These are phyloP conservation scores for Heliamphora exappendiculata DNA, from an alignment of 148 eudicot genomes.

Conservation along the genomic window DNA sequence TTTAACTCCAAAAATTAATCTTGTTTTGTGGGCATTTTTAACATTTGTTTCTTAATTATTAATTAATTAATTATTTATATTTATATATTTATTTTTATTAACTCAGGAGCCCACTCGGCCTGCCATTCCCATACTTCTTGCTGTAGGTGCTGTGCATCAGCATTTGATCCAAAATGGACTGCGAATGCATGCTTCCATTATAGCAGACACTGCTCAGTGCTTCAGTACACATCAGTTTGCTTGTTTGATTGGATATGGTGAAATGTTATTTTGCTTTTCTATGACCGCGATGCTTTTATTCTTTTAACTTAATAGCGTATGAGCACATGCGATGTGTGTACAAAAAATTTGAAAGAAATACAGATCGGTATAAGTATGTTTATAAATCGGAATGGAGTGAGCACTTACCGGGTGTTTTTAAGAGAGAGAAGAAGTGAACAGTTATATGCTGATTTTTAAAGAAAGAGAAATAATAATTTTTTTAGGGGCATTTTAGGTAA, in stretches of 20 bases:
- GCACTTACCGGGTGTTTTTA: too few relatives aligned
- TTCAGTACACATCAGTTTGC: slow-evolving; percentile 99
- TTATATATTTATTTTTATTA: too few relatives aligned
- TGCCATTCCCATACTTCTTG: slow-evolving; percentile 96
- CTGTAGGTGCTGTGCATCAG: slow-evolving; percentile 99
- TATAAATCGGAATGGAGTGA: too few relatives aligned
- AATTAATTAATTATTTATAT: slow-evolving; percentile 2
- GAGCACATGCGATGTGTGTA: too few relatives aligned
- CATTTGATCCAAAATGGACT: slow-evolving; percentile 96
- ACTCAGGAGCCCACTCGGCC: slow-evolving; percentile 88
- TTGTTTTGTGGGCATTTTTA: background rate
- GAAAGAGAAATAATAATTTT: too few relatives aligned
- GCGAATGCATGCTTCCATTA: slow-evolving; percentile 90
- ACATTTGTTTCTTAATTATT: background rate
- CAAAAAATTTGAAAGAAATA: too few relatives aligned
- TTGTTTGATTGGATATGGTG: slow-evolving; percentile 97
- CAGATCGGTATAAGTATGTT: too few relatives aligned
- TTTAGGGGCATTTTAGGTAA: too few relatives aligned
- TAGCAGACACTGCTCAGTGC: slow-evolving; percentile 98
- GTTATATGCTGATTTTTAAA: too few relatives aligned
- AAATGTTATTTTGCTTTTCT: slow-evolving; percentile 49
- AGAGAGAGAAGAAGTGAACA: too few relatives aligned
- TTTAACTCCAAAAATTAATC: too few relatives aligned
- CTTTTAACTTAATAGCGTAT: slow-evolving; percentile 18
- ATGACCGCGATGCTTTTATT: background rate